A percentile compares a stretch with the other conserved stretches of the same genome.
phyloP scores from a whole-genome alignment of 805 yeast species.

The Myxozyma sirexii region DNA sequence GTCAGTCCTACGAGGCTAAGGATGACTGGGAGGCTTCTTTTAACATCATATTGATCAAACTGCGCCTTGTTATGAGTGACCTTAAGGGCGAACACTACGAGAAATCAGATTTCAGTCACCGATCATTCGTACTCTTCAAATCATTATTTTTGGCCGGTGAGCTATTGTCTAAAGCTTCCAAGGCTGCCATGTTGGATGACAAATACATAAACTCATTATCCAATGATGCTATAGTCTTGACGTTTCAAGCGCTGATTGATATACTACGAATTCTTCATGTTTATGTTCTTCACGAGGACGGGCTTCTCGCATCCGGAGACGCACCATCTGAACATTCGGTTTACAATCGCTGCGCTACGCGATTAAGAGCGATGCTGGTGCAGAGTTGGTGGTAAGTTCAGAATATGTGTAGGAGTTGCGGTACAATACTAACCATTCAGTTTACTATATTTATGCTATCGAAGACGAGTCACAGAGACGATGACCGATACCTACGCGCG shows the following conservation, averaged over 20 bases:
- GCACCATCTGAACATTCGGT: conserved; percentile 39
- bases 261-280: conserved; percentile 43
- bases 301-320: conserved; percentile 37
- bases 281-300: conserved; percentile 44
- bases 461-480: conserved; percentile 13
- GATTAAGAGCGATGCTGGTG: conserved; percentile 41
- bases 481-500: conserved; percentile 31
- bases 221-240: not conserved
- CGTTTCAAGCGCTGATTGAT: conserved; percentile 34
- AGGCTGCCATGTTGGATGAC: conserved; percentile 6
- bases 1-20: conserved; percentile 19
- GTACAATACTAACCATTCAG: not conserved
- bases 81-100: conserved; percentile 3
- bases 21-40: conserved; percentile 15
- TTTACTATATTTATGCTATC: conserved; percentile 45
- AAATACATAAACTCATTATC: not conserved
- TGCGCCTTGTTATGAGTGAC: conserved; percentile 14
- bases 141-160: conserved; percentile 16
- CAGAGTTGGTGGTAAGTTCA: conserved; percentile 42
- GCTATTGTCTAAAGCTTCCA: conserved; percentile 11
- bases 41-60: conserved; percentile 13
- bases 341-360: conserved; percentile 40
- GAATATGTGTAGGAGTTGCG: not conserved
- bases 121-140: conserved; percentile 14
- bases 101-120: conserved; percentile 2